Evolutionary conservation across 805 yeast species (phyloP).

Genomic region (Zygosaccharomyces gambellarensis): DNA sequence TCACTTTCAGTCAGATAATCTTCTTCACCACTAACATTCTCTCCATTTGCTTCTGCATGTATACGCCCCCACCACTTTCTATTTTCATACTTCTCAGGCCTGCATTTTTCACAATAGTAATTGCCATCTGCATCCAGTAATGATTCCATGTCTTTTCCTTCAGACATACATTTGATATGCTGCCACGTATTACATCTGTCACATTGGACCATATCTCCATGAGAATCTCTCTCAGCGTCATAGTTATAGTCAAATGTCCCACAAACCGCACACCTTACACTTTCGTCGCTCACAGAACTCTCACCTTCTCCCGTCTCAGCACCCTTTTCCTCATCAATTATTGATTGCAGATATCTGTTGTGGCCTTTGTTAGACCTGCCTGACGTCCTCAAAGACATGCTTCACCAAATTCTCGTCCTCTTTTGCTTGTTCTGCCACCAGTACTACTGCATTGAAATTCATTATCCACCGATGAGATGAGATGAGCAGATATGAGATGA

Average conservation of each 20-base stretch:
- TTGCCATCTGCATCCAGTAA: conserved; percentile 39
- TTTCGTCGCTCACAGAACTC: conserved; percentile 32
- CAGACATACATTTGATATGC: conserved; percentile 58
- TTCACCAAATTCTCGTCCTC: not conserved
- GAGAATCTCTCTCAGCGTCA: conserved; percentile 49
- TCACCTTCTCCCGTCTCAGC: conserved; percentile 24
- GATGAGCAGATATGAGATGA: no score
- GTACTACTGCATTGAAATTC: not conserved
- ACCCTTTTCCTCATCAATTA: conserved; percentile 30
- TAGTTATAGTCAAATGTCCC: conserved; percentile 55
- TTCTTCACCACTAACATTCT: not conserved
- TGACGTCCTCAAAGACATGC: conserved; percentile 38
- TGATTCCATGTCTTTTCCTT: conserved; percentile 26
- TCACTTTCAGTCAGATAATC: conserved; percentile 1
- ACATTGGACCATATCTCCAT: conserved; percentile 61
- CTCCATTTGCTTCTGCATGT: conserved; percentile 14
- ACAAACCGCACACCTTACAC: conserved; percentile 57
- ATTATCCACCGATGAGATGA: no score
- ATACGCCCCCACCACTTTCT: conserved; percentile 22
- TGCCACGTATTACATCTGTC: conserved; percentile 69
- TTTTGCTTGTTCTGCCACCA: not conserved
- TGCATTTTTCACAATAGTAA: conserved; percentile 55
- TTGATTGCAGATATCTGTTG: conserved; percentile 30
- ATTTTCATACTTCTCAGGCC: conserved; percentile 37
- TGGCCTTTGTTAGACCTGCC: conserved; percentile 42